A percentile compares a stretch with the other conserved stretches of the same genome.
phyloP scores from a whole-genome alignment of 108 stramenopile species.

The Fistulifera pelliculosa region DNA sequence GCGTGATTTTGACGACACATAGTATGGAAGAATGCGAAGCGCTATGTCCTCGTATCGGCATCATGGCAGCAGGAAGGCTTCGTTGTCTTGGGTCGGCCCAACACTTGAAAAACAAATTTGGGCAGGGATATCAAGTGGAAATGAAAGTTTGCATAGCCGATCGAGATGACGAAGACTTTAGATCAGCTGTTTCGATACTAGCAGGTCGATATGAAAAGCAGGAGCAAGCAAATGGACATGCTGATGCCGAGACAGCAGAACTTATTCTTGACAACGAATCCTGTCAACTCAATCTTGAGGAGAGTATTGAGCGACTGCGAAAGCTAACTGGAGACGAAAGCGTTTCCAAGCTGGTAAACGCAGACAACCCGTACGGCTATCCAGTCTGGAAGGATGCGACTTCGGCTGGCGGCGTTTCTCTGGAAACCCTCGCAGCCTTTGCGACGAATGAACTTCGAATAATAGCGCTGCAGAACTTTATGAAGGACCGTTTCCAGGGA shows the following conservation, averaged over 20 bases:
- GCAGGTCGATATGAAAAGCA: not conserved
- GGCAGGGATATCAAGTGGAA: slow-evolving; percentile 76
- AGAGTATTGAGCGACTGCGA: slow-evolving; percentile 20
- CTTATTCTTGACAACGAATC: slow-evolving; percentile 14
- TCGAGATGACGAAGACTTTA: slow-evolving; percentile 32
- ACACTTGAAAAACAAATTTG: slow-evolving; percentile 77
- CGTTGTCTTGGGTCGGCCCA: slow-evolving; percentile 85
- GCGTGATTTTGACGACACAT: slow-evolving; percentile 83
- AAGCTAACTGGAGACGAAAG: slow-evolving; percentile 42
- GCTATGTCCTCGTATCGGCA: slow-evolving; percentile 92
- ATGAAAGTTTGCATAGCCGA: slow-evolving; percentile 44
- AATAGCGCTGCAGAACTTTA: slow-evolving; percentile 33
- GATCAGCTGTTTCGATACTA: slow-evolving; percentile 7
- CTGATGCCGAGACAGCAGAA: slow-evolving; percentile 10
- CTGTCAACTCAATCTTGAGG: slow-evolving; percentile 29
- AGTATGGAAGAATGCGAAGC: slow-evolving; percentile 92
- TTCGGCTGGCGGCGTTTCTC: slow-evolving; percentile 31
- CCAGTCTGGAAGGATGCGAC: slow-evolving; percentile 46
- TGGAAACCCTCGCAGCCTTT: slow-evolving; percentile 52
- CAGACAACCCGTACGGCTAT: slow-evolving; percentile 41
- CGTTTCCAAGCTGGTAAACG: slow-evolving; percentile 26
- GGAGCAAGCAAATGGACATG: not conserved
- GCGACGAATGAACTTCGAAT: slow-evolving; percentile 57
- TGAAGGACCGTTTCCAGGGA: slow-evolving; percentile 34
- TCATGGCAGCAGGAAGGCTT: slow-evolving; percentile 90